Evolutionary conservation across 2,329 filamentous ascomycete species (phyloP), one percentile per base, ranked within the genome.

Genomic region (Cadophora malorum): DNA sequence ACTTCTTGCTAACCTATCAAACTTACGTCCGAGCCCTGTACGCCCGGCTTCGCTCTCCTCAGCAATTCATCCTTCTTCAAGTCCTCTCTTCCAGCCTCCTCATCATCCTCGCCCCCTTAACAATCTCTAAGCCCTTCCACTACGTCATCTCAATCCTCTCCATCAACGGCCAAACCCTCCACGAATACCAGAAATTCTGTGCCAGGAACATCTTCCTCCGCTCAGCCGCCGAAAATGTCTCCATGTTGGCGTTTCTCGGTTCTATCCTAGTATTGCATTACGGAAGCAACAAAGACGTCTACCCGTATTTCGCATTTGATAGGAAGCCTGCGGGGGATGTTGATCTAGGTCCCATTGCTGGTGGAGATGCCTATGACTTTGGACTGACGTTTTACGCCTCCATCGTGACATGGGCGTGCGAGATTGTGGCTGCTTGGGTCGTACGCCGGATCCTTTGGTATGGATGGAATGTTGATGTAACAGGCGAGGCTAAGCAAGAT

Each of bases 11-110:
- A 63, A 91, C 89, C 6, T 91, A 91, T 78, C 88, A 91, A 78
- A 91, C 88, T 4, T 91, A 91, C 78, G 89, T 91, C 14, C 87
- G 89, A 63, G 88, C 89, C 12, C 79, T 91, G 67, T 91, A 91
- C 76, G 89, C 89, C 16, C 87, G 89, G 21, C 84, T 91, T 16
- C 88, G 89, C 70, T 88, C 86, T 6, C 89, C 88, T 0, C 79
- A 81, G 49, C 88, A 91, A 78, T 91, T 91, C 79, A 82, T 90
- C 67, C 82, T 86, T 71, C 86, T 91, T 47, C 89, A 91, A 77
- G 78, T 88, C 19, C 81, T 91, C 69, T 90, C 88, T 0, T 90
- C 87, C 21, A 84, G 85, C 10, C 83, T 85, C 65, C 84, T 91
- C 64, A 88, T 91, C 73, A 81, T 90, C 69, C 80, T 90, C 47